phyloP scores from a whole-genome alignment of 192 early-diverging fungal genomes.

The Backusella circina region DNA sequence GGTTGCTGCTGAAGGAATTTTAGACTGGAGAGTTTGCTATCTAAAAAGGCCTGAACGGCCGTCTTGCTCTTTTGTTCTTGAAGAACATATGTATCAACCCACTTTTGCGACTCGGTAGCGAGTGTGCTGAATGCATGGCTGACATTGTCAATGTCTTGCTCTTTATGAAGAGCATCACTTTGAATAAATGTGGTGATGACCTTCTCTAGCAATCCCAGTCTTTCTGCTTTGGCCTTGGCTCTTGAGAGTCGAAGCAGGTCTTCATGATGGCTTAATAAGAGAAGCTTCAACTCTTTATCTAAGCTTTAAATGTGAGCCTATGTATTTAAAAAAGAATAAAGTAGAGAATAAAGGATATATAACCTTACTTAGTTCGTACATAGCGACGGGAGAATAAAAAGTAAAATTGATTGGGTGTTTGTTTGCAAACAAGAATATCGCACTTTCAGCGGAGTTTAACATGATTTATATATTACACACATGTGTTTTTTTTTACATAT shows the following conservation, averaged over 20 bases:
- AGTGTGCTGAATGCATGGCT: neutral
- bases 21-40: neutral
- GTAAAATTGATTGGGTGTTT: neutral
- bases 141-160: neutral
- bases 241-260: neutral
- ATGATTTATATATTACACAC: neutral
- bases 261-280: neutral
- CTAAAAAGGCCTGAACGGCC: neutral
- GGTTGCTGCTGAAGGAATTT: neutral
- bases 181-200: neutral
- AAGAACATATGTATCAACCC: neutral
- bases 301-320: neutral
- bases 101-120: neutral
- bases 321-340: neutral
- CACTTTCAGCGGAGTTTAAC: neutral
- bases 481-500: no score
- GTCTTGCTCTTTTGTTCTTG: neutral
- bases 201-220: neutral
- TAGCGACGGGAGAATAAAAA: neutral
- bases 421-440: neutral
- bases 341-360: neutral
- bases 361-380: neutral
- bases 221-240: neutral
- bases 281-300: neutral
- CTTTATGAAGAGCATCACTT: neutral